Base-by-base conservation (phyloP, 441 rosid species). In the Aquilaria agallochum region DNA sequence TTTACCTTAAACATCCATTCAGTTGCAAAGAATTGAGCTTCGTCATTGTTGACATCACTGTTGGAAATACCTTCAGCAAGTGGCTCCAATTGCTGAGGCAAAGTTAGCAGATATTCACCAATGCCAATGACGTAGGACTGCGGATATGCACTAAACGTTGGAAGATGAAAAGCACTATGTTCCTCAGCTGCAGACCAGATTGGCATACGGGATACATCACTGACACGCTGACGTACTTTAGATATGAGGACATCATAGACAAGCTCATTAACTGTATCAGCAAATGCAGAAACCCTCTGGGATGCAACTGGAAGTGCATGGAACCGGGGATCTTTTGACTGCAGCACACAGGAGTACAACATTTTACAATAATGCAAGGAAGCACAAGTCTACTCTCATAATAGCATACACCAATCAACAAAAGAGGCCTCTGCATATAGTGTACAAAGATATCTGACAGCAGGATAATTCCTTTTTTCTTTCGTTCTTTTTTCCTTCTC, bases 1-100 rank as follows among this genome's bases (percentile, higher is more conserved):
- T n/a, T 68, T 82, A 94, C 99, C 93, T 92, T 95, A 82, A 95
- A 92, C 99, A 95, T 95, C 99, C 99, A 95, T 77, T 95, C 99
- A 11, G 99, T 85, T 62, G 99, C 97, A 55, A 90, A 92, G 71
- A 89, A 85, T 66, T 95, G 99, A 14, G 95, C 96, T 50, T 92
- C 99, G 12, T 95, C 98, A 58, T 83, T 87, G 85, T 78, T 81
- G 61, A 84, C 68, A 59, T 95, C 97, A 31, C 78, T 83, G 59
- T 64, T 79, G 54, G 97, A 84, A 69, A 95, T 88, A 63, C 98
- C 98, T 78, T 95, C 99, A 13, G 97, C 99, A 59, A 92, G 92
- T 31, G 98, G 99, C 82, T 95, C 99, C 79, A 95, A 83, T 65
- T 95, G 99, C 65, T 95, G 99, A 50, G 98, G 99, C 63, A 95